Base-by-base conservation (phyloP, 805 yeast species). In the Komagataella ulmi region DNA sequence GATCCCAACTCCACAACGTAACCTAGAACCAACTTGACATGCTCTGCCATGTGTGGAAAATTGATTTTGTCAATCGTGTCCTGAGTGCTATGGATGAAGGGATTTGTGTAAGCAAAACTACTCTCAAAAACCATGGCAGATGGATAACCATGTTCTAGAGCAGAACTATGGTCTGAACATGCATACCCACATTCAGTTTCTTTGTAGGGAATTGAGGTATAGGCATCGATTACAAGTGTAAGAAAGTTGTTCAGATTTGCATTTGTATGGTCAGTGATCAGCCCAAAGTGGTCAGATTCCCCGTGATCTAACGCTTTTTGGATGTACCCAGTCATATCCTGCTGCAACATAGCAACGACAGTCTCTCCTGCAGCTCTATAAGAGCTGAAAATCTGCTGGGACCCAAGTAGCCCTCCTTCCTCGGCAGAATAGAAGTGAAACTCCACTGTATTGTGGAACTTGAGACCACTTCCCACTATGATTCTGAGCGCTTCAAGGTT, bases 381-480 rank as follows among this genome's bases (percentile, higher is more conserved):
- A 23, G 68, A 64, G 7, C 76, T 65, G 64, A 86, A 87, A 8
- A 91, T 77, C 55, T 86, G 96, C 56, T 80, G 74, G 3, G 96
- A 88, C 1, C 98, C 98, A 51, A 87, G 70, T 52, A 88, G 69
- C 0, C 97, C 97, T 54, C 88, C 89, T 72, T 91, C 98, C 69
- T 91, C 98, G 1, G 96, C 98, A 24, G 95, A 79, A 69, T 88
- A 91, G 74, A 88, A 91, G 67, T 91, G 98, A 70, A 91, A 90
- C 64, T 91, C 96, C 17, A 91, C 66, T 0, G 95, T 79, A 66
- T 88, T 87, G 46, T 75, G 67, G 12, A 52, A 48, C 43, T 14
- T 44, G 23, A 55, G 24, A 7, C 64, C 43, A 48, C 57, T 55
- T 43, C 67, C 70, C 6, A 76, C 65, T 24, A 88, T 67, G 14